These are phyloP conservation scores for Rhamnella rubrinervis DNA, from an alignment of 331 rosid genomes.

Conservation along the genomic window DNA sequence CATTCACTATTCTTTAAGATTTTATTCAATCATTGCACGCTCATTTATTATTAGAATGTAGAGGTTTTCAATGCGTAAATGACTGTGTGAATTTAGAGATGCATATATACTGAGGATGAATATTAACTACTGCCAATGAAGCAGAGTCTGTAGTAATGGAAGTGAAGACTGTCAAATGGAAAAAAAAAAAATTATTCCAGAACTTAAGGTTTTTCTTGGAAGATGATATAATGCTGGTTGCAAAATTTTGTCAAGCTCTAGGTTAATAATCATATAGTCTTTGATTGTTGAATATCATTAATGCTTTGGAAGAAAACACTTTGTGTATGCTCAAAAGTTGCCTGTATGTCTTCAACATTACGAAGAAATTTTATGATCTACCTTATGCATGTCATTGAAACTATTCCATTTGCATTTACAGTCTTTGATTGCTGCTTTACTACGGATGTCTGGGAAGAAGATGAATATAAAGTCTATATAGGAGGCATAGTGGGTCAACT, in stretches of 20 bases:
- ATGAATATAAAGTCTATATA: conserved; percentile 63
- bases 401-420: conserved; percentile 36
- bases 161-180: not conserved
- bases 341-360: conserved; percentile 5
- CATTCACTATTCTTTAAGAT: not conserved
- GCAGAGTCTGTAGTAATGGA: not conserved
- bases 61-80: too few species aligned
- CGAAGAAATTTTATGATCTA: conserved; percentile 5
- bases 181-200: too few species aligned
- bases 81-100: too few species aligned
- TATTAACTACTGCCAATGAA: too few species aligned
- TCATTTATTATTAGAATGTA: not conserved
- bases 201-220: not conserved
- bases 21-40: not conserved
- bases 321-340: not conserved
- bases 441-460: conserved; percentile 77
- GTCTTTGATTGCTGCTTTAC: conserved; percentile 97
- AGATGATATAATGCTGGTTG: not conserved
- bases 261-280: not conserved
- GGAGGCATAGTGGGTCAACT: conserved; percentile 73
- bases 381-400: conserved; percentile 17
- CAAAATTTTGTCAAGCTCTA: too few species aligned
- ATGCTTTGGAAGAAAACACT: conserved; percentile 3
- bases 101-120: too few species aligned
- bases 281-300: not conserved